Evolutionary conservation across 2,329 filamentous ascomycete species (phyloP), one percentile per base, ranked within the genome.

Genomic region (Verticillium nonalfalfae): DNA sequence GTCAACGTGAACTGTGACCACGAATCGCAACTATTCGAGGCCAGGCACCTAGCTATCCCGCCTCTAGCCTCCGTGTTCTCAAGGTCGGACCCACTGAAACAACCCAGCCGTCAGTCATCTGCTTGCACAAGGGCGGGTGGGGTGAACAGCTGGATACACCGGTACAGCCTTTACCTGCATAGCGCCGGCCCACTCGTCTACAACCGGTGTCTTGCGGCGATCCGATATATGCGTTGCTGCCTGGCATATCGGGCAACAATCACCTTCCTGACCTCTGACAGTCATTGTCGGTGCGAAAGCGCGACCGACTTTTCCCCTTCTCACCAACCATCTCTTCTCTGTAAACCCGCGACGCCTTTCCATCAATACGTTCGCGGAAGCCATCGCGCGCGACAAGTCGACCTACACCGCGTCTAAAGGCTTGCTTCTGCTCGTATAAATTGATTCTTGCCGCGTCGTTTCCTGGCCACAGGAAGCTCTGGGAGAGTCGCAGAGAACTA

Each of bases 281-380:
- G 11, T 57, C 55, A 4, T 31, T 34, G 14, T 11, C 26, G 15
- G 65, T 61, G 61, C 63, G 64, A 61, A 62, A 62, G 66, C 59
- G 59, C 60, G 38, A 61, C 66, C 68, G 66, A 66, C 65, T 70
- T 69, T 70, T 71, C 63, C 67, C 59, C 56, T 59, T 63, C 59
- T 62, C 58, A 62, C 61, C 61, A 65, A 39, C 38, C 26, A 31
- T 45, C n/a, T 52, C 59, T 55, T 58, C 61, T 58, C 59, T 61
- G 60, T 63, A 60, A 58, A 26, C 60, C 56, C 26, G 52, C 45
- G 45, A 52, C 45, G 45, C 45, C 45, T 21, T 21, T 18, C 18
- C 45, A 52, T 52, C 45, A 52, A 52, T 66, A 54, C 66, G 60
- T 59, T 62, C 61, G 56, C 63, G 58, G 57, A 60, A 62, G 39